Conservation (phyloP, 495 filamentous ascomycete genomes). For the Lophiostoma macrostomum region DNA sequence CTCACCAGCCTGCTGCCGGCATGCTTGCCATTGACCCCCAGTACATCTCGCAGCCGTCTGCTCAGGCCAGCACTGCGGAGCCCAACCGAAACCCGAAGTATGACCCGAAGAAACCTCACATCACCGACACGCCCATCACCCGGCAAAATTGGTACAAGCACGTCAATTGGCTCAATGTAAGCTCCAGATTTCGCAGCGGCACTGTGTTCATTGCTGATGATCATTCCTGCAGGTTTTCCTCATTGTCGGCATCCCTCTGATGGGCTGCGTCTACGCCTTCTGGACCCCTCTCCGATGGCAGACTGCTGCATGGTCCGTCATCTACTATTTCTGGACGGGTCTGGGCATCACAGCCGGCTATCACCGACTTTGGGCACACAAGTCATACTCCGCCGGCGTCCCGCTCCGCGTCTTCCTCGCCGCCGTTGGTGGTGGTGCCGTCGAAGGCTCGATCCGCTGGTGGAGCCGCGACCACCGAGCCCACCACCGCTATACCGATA, state of each 20-base stretch:
- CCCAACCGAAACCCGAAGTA: slow-evolving; percentile 42
- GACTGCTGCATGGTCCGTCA: slow-evolving; percentile 76
- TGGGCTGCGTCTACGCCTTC: slow-evolving; percentile 71
- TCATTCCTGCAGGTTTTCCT: slow-evolving; percentile 66
- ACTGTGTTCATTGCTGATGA: background rate
- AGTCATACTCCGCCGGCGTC: slow-evolving; percentile 83
- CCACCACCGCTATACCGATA: slow-evolving; percentile 98
- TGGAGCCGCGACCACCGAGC: slow-evolving; percentile 96
- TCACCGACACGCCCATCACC: slow-evolving; percentile 63
- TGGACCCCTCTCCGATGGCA: slow-evolving; percentile 75
- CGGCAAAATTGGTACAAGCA: slow-evolving; percentile 92
- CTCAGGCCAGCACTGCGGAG: slow-evolving; percentile 39
- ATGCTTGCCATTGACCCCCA: slow-evolving; percentile 39
- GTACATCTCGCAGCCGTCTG: slow-evolving; percentile 35
- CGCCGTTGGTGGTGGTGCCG: slow-evolving; percentile 86
- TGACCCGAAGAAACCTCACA: slow-evolving; percentile 48
- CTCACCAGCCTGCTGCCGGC: slow-evolving; percentile 35
- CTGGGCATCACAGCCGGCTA: slow-evolving; percentile 36
- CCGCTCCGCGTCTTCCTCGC: slow-evolving; percentile 93
- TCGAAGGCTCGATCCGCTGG: slow-evolving; percentile 95
- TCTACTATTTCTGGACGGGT: slow-evolving; percentile 84
- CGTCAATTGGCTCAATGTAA: slow-evolving; percentile 72
- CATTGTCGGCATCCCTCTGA: slow-evolving; percentile 79
- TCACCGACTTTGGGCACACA: slow-evolving; percentile 54
- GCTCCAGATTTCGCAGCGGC: background rate